Evolutionary conservation across 2,329 filamentous ascomycete genomes (phyloP).

Genomic region (Drechslera avenae): DNA sequence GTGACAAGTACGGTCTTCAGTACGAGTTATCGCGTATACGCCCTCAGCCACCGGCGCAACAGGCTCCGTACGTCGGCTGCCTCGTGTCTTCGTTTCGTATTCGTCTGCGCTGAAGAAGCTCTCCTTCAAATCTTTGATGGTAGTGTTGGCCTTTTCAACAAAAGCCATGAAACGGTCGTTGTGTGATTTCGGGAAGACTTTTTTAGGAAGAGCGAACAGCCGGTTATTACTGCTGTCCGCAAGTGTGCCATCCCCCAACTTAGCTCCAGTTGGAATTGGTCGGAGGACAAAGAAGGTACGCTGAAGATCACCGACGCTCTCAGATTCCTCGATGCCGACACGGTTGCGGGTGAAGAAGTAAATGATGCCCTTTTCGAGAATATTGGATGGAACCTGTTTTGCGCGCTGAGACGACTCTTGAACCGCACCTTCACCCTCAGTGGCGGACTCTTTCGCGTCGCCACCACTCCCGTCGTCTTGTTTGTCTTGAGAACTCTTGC

Average conservation of each 20-base stretch:
- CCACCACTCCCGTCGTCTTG: slow-evolving; percentile 10
- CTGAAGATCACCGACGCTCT: slow-evolving; percentile 72
- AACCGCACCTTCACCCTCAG: slow-evolving; percentile 46
- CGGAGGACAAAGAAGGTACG: slow-evolving; percentile 80
- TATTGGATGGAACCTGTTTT: slow-evolving; percentile 60
- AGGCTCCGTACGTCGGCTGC: slow-evolving; percentile 69
- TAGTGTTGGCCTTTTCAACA: slow-evolving; percentile 73
- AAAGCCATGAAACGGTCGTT: slow-evolving; percentile 78
- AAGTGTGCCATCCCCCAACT: slow-evolving; percentile 65
- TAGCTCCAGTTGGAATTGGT: slow-evolving; percentile 72
- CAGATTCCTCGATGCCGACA: slow-evolving; percentile 73
- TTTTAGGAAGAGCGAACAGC: slow-evolving; percentile 81
- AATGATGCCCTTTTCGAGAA: slow-evolving; percentile 86
- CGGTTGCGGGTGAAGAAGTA: slow-evolving; percentile 89
- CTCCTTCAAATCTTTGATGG: slow-evolving; percentile 72
- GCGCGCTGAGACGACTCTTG: slow-evolving; percentile 58
- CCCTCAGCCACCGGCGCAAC: slow-evolving; percentile 82
- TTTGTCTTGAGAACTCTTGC: slow-evolving; percentile 6
- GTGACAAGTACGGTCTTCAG: slow-evolving; percentile 70
- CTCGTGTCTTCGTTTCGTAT: slow-evolving; percentile 77
- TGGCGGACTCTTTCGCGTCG: slow-evolving; percentile 26
- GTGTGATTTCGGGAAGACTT: slow-evolving; percentile 72
- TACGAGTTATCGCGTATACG: slow-evolving; percentile 79
- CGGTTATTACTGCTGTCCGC: slow-evolving; percentile 67
- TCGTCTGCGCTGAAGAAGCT: slow-evolving; percentile 69